These are phyloP conservation scores for Aspergillus calidoustus DNA, from an alignment of 2,329 filamentous ascomycete genomes.

Conservation along the genomic window DNA sequence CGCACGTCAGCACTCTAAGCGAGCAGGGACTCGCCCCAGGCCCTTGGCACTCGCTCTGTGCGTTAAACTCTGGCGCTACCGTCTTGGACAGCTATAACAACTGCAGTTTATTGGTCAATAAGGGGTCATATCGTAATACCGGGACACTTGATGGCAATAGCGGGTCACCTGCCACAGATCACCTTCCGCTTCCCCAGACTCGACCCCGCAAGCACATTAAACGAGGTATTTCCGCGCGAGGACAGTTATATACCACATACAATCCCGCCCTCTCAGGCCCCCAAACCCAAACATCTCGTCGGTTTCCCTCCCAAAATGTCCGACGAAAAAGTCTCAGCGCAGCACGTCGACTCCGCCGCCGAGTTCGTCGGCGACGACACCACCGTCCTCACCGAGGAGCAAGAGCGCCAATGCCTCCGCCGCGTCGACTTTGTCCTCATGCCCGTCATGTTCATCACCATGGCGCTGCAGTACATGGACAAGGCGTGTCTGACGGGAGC, in stretches of 20 bases:
- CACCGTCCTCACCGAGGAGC: not conserved
- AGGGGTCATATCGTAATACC: not conserved
- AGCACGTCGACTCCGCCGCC: not conserved
- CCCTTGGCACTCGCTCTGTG: not conserved
- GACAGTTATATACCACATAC: not conserved
- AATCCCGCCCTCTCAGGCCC: too few species aligned
- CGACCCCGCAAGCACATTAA: not conserved
- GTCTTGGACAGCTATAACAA: not conserved
- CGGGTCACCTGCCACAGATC: not conserved
- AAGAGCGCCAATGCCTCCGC: not conserved
- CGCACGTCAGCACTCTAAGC: not conserved
- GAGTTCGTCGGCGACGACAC: not conserved
- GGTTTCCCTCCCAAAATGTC: not conserved
- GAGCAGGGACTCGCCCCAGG: not conserved
- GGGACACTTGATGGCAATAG: too few species aligned
- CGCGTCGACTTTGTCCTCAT: not conserved
- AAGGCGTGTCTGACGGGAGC: not conserved
- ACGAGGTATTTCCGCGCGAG: not conserved
- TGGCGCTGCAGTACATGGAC: slow-evolving; percentile 2
- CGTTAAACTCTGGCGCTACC: not conserved
- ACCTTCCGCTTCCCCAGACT: not conserved
- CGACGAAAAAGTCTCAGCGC: not conserved
- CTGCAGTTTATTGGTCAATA: not conserved
- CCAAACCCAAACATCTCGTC: too few species aligned
- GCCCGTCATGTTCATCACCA: not conserved